These are phyloP conservation scores for Themeda triandra DNA, from an alignment of 176 grass and related monocot genomes.

Conservation along the genomic window DNA sequence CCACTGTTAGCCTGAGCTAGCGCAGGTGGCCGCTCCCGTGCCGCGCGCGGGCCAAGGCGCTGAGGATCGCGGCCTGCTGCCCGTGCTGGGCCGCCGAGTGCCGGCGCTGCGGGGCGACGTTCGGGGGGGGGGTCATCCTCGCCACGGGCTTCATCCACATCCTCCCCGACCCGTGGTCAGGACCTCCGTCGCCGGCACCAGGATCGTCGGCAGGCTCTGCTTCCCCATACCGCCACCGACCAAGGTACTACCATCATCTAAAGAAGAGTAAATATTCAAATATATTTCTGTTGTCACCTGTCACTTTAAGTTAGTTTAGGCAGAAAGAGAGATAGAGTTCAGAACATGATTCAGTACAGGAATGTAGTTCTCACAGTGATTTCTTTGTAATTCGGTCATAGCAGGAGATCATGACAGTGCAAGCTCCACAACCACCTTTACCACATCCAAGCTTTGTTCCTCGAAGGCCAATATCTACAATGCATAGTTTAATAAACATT, in stretches of 20 bases:
- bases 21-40: too few relatives aligned
- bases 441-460: slow-evolving; percentile 97
- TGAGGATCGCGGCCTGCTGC: slow-evolving; percentile 46
- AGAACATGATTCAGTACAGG: slow-evolving; percentile 9
- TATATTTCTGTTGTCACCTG: background rate
- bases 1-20: too few relatives aligned
- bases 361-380: slow-evolving; percentile 67
- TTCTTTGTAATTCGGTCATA: slow-evolving; percentile 65
- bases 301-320: background rate
- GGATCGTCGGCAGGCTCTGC: slow-evolving; percentile 75
- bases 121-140: slow-evolving; percentile 57
- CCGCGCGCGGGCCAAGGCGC: slow-evolving; percentile 1
- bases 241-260: too few relatives aligned
- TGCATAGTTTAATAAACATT: slow-evolving; percentile 14
- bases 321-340: background rate
- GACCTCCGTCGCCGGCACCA: slow-evolving; percentile 62
- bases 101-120: slow-evolving; percentile 36
- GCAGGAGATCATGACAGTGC: slow-evolving; percentile 86
- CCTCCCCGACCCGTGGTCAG: slow-evolving; percentile 68
- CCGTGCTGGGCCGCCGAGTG: slow-evolving; percentile 36
- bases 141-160: slow-evolving; percentile 63
- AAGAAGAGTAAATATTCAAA: background rate
- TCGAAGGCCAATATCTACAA: slow-evolving; percentile 73
- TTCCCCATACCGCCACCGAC: slow-evolving; percentile 82
- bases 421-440: slow-evolving; percentile 97